Base-by-base conservation (phyloP, 257 asterid genomes). In the Solanum medicagineum region DNA sequence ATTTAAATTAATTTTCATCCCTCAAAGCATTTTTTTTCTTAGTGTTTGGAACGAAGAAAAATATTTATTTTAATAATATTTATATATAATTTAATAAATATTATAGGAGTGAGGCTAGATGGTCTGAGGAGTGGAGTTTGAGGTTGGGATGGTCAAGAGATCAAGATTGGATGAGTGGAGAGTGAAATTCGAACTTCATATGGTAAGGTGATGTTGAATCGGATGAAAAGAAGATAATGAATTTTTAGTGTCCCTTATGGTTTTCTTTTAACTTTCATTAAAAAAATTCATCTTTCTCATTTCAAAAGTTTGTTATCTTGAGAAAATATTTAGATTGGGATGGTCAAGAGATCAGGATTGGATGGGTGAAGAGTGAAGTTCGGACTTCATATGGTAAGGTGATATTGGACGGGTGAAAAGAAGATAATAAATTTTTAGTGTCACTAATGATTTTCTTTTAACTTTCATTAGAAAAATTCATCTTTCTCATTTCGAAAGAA, bases 201-300 rank as follows among this genome's bases (percentile, higher is more conserved):
- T 24, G 70, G 10, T 24, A 40, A 6, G 26, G 19, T 0, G 20
- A 12, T 63, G 8, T 63, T 22, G 19, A 0, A 55, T n/a, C 10
- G 7, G 7, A 12, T 20, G 15, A n/a, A 14, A 7, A 20, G n/a
- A 6, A 44, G 66, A 59, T 59, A 59, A 13, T 0, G 14, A 59
- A n/a, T 14, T 44, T 44, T 7, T 6, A 42, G 0, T 6, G 47
- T 42, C 8, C 7, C 47, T 42, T 42, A 36, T 36, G 40, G 4
- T 36, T 36, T 36, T 36, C 5, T 36, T 3, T 3, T 3, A 36
- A 36, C 42, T 36, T 36, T 36, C 42, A 36, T 36, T 7, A 36
- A 4, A 36, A 4, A 36, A 59, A n/a, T 1, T n/a, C 5, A 10
- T 10, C 0, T 4, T 59, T 3, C 29, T n/a, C 0, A 0, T n/a